Evolutionary conservation across 225 moss, liverwort and hornwort species (phyloP), one percentile per base, ranked within the genome.

Genomic region (Climacium dendroides): DNA sequence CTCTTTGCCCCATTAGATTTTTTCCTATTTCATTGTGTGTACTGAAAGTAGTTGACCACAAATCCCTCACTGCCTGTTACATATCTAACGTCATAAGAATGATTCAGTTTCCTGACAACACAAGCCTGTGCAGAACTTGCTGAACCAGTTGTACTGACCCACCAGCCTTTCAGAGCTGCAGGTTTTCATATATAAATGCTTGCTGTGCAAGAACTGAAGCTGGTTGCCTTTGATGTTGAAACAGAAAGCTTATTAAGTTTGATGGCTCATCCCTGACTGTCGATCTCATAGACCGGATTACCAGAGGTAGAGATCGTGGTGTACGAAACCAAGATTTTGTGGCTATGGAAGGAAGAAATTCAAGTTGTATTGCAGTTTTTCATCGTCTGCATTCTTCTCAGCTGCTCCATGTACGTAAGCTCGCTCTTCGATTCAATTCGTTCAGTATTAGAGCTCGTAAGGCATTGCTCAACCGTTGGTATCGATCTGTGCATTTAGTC

Each of bases 311-410:
- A 10, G 34, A 76, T 24, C n/a, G n/a, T 10, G 25, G 54, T 6
- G 37, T 18, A 11, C 57, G 16, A 78, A 26, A 17, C 6, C 37
- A 57, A 78, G 25, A 11, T 17, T 37, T 26, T 4, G 37, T 37
- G 37, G 35, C 78, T 11, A 78, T 57, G 57, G 34, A 37, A 28
- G 26, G 37, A 78, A 37, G 55, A 39, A 37, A 17, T 37, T 57
- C 78, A 39, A 55, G 37, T 37, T 16, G 37, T 1, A 17, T 78
- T 26, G n/a, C 57, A 4, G 16, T 25, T 16, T 77, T 17, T 26
- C 81, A 15, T 89, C 32, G 37, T 69, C 37, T 85, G 89, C 85
- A 41, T 57, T 78, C 39, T 90, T 58, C 81, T 87, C n/a, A 75
- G 64, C 74, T 6, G 74, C 41, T 80, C 66, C 39, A 53, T 80